These are phyloP conservation scores for Fraxinus cuspidata DNA, from an alignment of 257 asterid genomes.

Conservation along the genomic window DNA sequence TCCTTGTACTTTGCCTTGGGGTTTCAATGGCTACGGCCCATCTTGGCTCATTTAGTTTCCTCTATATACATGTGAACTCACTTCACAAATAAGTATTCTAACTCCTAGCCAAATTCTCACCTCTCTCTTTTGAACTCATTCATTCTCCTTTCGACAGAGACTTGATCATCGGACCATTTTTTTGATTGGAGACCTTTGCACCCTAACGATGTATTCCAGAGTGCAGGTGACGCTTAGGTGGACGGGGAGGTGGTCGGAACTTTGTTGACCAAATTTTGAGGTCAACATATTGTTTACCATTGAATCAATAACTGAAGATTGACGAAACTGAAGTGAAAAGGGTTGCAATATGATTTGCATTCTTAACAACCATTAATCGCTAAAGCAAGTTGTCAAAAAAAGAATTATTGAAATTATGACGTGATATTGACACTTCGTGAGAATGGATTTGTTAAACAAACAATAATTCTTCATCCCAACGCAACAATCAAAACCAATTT, in stretches of 20 bases:
- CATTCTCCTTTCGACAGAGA: too few species aligned
- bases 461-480: background rate
- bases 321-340: background rate
- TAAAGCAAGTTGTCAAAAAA: background rate
- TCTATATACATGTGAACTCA: too few species aligned
- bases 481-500: background rate
- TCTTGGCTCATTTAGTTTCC: too few species aligned
- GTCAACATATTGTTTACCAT: background rate
- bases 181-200: too few species aligned
- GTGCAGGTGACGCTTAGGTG: background rate
- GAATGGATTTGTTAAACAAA: background rate
- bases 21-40: too few species aligned
- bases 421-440: background rate
- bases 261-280: background rate
- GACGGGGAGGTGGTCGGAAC: background rate
- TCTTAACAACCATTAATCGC: background rate
- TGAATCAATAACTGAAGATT: background rate
- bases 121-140: too few species aligned
- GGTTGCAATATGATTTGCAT: background rate
- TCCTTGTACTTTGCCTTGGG: too few species aligned
- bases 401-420: background rate
- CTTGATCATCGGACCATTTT: too few species aligned
- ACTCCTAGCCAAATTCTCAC: too few species aligned
- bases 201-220: too few species aligned
- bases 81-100: too few species aligned